These are phyloP conservation scores for Rhypophila decipiens DNA, from an alignment of 495 filamentous ascomycete genomes.

Conservation along the genomic window DNA sequence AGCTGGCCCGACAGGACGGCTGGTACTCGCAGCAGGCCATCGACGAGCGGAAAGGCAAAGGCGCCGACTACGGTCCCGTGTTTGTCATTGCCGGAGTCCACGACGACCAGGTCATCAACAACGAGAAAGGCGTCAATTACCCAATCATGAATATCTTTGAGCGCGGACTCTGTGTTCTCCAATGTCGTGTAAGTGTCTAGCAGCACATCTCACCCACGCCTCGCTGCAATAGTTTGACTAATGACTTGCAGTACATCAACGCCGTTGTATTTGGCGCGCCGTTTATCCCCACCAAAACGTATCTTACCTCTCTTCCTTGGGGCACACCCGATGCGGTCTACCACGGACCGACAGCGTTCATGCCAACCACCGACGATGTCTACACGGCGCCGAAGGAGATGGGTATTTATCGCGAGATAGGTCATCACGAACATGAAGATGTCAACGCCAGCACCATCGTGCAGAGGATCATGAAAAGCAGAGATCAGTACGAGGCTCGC, in stretches of 20 bases:
- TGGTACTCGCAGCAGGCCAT: slow-evolving; percentile 65
- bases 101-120: slow-evolving; percentile 87
- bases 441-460: slow-evolving; percentile 95
- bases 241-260: slow-evolving; percentile 63
- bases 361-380: slow-evolving; percentile 79
- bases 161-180: slow-evolving; percentile 87
- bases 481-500: slow-evolving; percentile 80
- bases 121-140: slow-evolving; percentile 95
- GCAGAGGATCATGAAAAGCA: slow-evolving; percentile 74
- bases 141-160: slow-evolving; percentile 99
- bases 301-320: slow-evolving; percentile 67
- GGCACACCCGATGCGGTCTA: slow-evolving; percentile 78
- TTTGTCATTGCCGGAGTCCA: slow-evolving; percentile 91
- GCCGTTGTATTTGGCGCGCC: slow-evolving; percentile 84
- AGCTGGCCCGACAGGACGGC: slow-evolving; percentile 53
- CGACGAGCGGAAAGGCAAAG: slow-evolving; percentile 55
- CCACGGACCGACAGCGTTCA: slow-evolving; percentile 90
- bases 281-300: slow-evolving; percentile 69
- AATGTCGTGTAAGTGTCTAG: slow-evolving; percentile 80
- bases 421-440: slow-evolving; percentile 67
- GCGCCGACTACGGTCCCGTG: slow-evolving; percentile 67
- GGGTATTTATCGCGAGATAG: slow-evolving; percentile 71
- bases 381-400: slow-evolving; percentile 71
- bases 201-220: not conserved
- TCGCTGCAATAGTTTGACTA: slow-evolving; percentile 8